These are phyloP conservation scores for Emericellopsis atlantica DNA, from an alignment of 2,329 filamentous ascomycete species.

Conservation along the genomic window DNA sequence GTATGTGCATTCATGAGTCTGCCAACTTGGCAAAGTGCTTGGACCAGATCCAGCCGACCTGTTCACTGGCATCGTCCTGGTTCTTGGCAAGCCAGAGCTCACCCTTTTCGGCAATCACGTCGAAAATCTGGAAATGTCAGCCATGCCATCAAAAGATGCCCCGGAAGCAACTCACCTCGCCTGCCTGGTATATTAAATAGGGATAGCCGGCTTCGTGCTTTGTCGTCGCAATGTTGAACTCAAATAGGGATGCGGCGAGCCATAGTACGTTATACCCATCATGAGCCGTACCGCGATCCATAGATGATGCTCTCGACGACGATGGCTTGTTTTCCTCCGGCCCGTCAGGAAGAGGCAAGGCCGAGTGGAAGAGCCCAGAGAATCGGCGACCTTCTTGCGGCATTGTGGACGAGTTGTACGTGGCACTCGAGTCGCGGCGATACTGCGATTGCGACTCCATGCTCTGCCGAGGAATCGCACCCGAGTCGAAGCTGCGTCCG, in stretches of 20 bases:
- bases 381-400: slow-evolving; percentile 38
- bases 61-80: slow-evolving; percentile 71
- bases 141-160: background rate
- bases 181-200: slow-evolving; percentile 88
- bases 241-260: slow-evolving; percentile 84
- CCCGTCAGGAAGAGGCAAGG: slow-evolving; percentile 65
- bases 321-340: slow-evolving; percentile 39
- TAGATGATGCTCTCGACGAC: slow-evolving; percentile 42
- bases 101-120: slow-evolving; percentile 90
- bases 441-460: slow-evolving; percentile 32
- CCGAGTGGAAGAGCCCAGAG: slow-evolving; percentile 76
- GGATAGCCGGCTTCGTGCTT: slow-evolving; percentile 91
- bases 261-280: slow-evolving; percentile 67
- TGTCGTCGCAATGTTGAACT: slow-evolving; percentile 91
- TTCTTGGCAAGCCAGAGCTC: slow-evolving; percentile 97
- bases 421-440: slow-evolving; percentile 42
- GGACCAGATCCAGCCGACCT: slow-evolving; percentile 97
- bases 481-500: slow-evolving; percentile 45
- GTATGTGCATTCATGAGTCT: slow-evolving; percentile 24
- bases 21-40: slow-evolving; percentile 79
- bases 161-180: slow-evolving; percentile 50
- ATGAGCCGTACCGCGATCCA: slow-evolving; percentile 38
- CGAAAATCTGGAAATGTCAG: slow-evolving; percentile 50
- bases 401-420: slow-evolving; percentile 33
- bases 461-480: slow-evolving; percentile 35